Evolutionary conservation across 2,329 filamentous ascomycete species (phyloP).

Genomic region (Neodidymelliopsis sp.): DNA sequence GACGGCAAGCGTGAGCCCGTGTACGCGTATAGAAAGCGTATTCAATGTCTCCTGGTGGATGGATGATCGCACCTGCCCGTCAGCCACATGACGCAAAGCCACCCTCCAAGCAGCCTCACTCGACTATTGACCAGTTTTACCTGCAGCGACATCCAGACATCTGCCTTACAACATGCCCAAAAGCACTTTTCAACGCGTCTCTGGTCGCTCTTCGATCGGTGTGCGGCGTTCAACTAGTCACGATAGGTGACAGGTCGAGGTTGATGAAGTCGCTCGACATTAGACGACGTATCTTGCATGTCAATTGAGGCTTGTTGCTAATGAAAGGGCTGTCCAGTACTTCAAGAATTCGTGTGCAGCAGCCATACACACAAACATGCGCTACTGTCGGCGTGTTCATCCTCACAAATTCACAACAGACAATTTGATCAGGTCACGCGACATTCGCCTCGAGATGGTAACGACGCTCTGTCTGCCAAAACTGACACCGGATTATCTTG

Average conservation of each 20-base stretch:
- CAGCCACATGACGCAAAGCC: conserved; percentile 26
- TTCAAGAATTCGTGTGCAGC: no score
- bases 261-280: neutral
- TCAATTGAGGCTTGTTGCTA: neutral
- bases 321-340: no score
- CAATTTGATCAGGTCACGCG: neutral
- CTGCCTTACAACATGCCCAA: neutral
- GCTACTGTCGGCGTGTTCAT: no score
- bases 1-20: conserved; percentile 20
- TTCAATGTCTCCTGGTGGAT: neutral
- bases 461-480: neutral
- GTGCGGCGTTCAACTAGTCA: no score
- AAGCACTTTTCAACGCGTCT: no score
- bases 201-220: no score
- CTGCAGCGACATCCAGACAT: no score
- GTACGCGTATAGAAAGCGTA: conserved; percentile 11
- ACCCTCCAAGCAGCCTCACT: conserved; percentile 13
- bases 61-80: conserved; percentile 1
- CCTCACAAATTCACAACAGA: no score
- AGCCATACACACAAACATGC: neutral
- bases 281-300: neutral
- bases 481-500: neutral
- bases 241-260: neutral
- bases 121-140: no score
- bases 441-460: neutral